Base-by-base conservation (phyloP, 805 yeast species). In the Saccharomycopsis javanensis region DNA sequence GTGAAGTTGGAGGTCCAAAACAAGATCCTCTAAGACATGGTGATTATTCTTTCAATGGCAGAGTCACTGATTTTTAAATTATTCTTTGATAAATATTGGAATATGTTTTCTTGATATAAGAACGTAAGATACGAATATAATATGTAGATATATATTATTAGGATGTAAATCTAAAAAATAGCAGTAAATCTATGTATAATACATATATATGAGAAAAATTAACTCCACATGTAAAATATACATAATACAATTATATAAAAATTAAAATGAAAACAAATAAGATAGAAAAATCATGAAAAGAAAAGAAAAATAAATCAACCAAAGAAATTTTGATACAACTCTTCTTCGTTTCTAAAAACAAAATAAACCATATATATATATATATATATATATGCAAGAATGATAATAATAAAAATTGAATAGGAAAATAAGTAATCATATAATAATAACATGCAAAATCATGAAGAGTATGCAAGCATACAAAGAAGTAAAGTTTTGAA, bases 1-100 rank as follows among this genome's bases (percentile, higher is more conserved):
- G 99, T 2, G 99, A 94, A 71, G 76, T 85, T 23, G 96, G 96
- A 52, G 99, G 99, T 0, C 99, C 99, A 27, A 94, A 94, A 67
- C 98, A 94, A 69, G 97, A 94, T 67, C 99, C 99, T 0, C 76
- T 89, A 62, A 81, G 83, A 65, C 92, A 88, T 65, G 90, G 90
- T 16, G 98, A 91, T 65, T 94, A 95, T 81, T 85, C 97, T 7
- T 94, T 85, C 70, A 92, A 94, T 67, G 99, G 99, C 0, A 80
- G 98, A 67, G 97, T 89, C 31, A 92, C 98, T 1, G 99, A 94
- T 69, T 94, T 94, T 66, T 94, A 71, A n/a, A 10, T 31, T 31
- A 31, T 30, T 30, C 35, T 31, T 31, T 31, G 11, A 31, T 5
- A 7, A 56, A 6, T 16, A 54, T 15, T n/a, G 18, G 3, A 20